These are phyloP conservation scores for Sherardia arvensis DNA, from an alignment of 257 asterid genomes.

Conservation along the genomic window DNA sequence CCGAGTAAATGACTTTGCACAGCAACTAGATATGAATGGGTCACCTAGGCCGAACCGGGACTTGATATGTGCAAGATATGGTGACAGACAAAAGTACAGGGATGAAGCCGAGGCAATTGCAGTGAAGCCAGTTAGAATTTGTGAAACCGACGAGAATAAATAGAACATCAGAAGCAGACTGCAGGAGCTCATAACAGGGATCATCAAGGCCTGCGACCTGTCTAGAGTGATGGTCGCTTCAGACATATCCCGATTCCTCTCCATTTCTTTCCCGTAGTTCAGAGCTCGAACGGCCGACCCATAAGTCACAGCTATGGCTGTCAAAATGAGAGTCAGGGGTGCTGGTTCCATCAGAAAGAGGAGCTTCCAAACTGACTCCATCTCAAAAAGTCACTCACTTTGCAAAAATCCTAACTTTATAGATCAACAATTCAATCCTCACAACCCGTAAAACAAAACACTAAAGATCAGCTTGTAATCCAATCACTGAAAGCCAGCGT, in stretches of 20 bases:
- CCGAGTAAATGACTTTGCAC: conserved; percentile 69
- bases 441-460: neutral
- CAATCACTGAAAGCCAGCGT: neutral
- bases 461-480: conserved; percentile 1
- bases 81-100: conserved; percentile 71
- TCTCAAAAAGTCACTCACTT: conserved; percentile 19
- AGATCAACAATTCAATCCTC: neutral
- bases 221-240: conserved; percentile 91
- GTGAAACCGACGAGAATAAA: conserved; percentile 86
- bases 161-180: conserved; percentile 95
- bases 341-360: conserved; percentile 75
- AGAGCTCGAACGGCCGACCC: conserved; percentile 86
- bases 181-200: conserved; percentile 92
- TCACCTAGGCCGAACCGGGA: conserved; percentile 60
- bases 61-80: conserved; percentile 51
- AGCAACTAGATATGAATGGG: conserved; percentile 75
- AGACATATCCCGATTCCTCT: conserved; percentile 66
- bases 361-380: conserved; percentile 79
- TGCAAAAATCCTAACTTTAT: neutral
- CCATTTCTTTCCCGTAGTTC: conserved; percentile 89
- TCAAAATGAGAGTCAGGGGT: conserved; percentile 58
- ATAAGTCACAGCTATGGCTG: conserved; percentile 73
- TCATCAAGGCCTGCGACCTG: conserved; percentile 90
- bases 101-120: conserved; percentile 89
- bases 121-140: conserved; percentile 79